Conservation (phyloP, 352 stramenopile genomes). For the Detonula confervacea region DNA sequence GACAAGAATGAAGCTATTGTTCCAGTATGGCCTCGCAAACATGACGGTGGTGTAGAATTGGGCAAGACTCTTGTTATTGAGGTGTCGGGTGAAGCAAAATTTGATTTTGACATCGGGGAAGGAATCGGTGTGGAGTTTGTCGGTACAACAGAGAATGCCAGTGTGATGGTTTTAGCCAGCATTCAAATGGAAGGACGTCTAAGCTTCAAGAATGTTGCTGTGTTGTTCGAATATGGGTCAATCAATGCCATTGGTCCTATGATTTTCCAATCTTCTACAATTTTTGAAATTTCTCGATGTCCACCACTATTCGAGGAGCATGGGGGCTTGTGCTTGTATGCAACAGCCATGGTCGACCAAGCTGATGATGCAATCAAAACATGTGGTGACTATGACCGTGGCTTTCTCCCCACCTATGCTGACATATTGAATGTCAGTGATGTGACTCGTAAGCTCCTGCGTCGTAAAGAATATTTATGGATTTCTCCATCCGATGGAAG, state of each 20-base stretch:
- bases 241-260: conserved; percentile 8
- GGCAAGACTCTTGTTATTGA: not conserved
- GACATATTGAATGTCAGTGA: not conserved
- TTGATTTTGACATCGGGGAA: conserved; percentile 9
- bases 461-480: not conserved
- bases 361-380: not conserved
- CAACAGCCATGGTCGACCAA: not conserved
- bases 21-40: not conserved
- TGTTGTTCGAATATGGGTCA: conserved; percentile 16
- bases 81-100: not conserved
- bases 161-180: not conserved
- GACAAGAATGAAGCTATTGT: not conserved
- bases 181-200: conserved; percentile 8
- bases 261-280: conserved; percentile 1
- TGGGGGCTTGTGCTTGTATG: conserved; percentile 8
- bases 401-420: not conserved
- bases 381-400: not conserved
- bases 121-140: conserved; percentile 17
- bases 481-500: not conserved
- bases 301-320: conserved; percentile 4
- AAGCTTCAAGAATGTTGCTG: conserved; percentile 15
- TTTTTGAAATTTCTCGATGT: conserved; percentile 10
- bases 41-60: not conserved
- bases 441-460: not conserved
- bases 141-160: not conserved